A percentile compares a stretch with the other conserved stretches of the same genome.
phyloP scores from a whole-genome alignment of 139 green algal species.

The Chlamydomonas sphaeroides region DNA sequence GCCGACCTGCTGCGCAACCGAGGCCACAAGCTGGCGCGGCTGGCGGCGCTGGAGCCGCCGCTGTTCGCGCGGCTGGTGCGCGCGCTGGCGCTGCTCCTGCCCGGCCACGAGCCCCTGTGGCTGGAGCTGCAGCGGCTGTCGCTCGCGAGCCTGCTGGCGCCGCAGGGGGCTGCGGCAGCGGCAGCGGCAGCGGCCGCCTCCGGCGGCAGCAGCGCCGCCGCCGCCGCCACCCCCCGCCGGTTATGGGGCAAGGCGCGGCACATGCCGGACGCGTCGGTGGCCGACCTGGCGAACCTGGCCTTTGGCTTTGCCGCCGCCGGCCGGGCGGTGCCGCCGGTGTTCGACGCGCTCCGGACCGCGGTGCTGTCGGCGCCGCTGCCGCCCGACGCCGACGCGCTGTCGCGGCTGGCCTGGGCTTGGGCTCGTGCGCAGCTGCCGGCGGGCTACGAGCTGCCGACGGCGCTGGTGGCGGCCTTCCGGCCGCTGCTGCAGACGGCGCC shows the following conservation, averaged over 20 bases:
- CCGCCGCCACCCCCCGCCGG: neutral
- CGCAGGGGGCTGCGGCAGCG: neutral
- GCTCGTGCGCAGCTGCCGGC: neutral
- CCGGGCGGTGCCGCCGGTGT: neutral
- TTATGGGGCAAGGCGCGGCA: neutral
- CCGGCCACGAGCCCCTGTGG: constrained; percentile 3
- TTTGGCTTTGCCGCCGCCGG: constrained; percentile 28
- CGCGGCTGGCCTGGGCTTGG: constrained; percentile 24
- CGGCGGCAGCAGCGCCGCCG: too few relatives aligned
- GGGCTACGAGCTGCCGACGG: neutral
- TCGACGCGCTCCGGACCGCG: constrained; percentile 8
- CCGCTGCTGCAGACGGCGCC: constrained; percentile 11
- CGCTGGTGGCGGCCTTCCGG: neutral
- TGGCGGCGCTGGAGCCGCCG: constrained; percentile 5
- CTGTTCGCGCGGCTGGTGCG: constrained; percentile 15
- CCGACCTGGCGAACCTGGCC: constrained; percentile 16
- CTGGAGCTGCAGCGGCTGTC: constrained; percentile 32
- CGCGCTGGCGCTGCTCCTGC: constrained; percentile 12
- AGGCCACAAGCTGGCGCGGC: constrained; percentile 1
- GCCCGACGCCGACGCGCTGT: neutral
- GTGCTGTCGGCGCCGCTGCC: constrained; percentile 5
- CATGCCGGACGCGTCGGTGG: neutral
- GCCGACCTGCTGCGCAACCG: neutral
- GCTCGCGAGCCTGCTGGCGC: constrained; percentile 9
- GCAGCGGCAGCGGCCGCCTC: too few relatives aligned